phyloP scores from a whole-genome alignment of 1,284 basidiomycete species.

The Tremellales sp. region DNA sequence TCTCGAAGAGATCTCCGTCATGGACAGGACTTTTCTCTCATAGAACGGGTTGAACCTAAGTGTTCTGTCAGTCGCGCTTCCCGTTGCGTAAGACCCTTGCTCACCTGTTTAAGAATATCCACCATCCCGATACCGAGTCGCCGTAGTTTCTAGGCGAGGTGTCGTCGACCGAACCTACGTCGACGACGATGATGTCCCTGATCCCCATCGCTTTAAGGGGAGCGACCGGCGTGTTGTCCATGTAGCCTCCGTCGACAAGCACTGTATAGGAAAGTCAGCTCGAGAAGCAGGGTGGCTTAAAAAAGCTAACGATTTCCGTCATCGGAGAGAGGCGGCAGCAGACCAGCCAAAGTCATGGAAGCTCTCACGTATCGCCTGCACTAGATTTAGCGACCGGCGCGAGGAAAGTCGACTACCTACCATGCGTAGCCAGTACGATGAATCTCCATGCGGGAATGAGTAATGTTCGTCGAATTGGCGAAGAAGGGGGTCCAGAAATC shows the following conservation, averaged over 20 bases:
- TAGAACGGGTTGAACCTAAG: slow-evolving; percentile 74
- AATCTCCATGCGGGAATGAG: slow-evolving; percentile 92
- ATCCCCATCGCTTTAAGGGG: slow-evolving; percentile 92
- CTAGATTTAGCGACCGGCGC: background rate
- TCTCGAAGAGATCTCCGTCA: slow-evolving; percentile 93
- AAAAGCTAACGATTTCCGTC: slow-evolving; percentile 64
- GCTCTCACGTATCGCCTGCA: slow-evolving; percentile 63
- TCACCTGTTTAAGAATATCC: slow-evolving; percentile 88
- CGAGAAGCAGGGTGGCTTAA: slow-evolving; percentile 29
- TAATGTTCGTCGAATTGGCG: slow-evolving; percentile 99
- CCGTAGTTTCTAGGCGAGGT: slow-evolving; percentile 92
- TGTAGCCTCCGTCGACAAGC: slow-evolving; percentile 91
- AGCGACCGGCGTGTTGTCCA: slow-evolving; percentile 86
- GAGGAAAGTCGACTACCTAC: slow-evolving; percentile 49
- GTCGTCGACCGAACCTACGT: slow-evolving; percentile 94
- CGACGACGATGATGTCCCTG: slow-evolving; percentile 86
- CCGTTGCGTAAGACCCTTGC: slow-evolving; percentile 31
- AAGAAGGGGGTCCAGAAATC: slow-evolving; percentile 99
- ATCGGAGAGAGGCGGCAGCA: slow-evolving; percentile 91
- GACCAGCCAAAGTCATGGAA: slow-evolving; percentile 94
- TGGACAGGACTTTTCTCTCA: slow-evolving; percentile 74
- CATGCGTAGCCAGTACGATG: slow-evolving; percentile 95
- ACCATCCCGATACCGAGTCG: slow-evolving; percentile 94
- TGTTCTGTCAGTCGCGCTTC: slow-evolving; percentile 1
- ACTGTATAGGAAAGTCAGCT: slow-evolving; percentile 40